Evolutionary conservation across 805 yeast species (phyloP), one percentile per base, ranked within the genome.

Genomic region (Schwanniomyces pseudopolymorphus): DNA sequence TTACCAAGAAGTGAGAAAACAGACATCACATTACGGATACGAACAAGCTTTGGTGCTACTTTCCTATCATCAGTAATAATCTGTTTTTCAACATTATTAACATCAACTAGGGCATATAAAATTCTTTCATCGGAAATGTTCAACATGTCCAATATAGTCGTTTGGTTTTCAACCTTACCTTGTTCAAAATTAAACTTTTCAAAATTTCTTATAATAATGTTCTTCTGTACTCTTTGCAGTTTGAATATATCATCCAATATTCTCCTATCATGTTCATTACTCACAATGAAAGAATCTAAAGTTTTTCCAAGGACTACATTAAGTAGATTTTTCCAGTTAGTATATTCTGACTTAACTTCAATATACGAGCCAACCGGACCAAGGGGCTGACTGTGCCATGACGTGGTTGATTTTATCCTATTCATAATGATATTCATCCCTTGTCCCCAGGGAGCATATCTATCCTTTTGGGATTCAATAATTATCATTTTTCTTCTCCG

Each of bases 351-450:
- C 56, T 81, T 85, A 11, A 92, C 69, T 4, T 78, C 70, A 2
- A 89, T 70, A 48, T 68, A 67, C 3, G 72, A 53, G 1, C 96
- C 97, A 2, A 92, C 51, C 0, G 99, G 99, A 0, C 98, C 98
- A 14, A 85, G 63, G 0, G 96, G 96, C 28, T 57, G 58, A 2
- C 62, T 55, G 14, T 72, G 74, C 73, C 75, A 72, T 5, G 45
- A 40, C 11, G 68, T 67, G 17, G 53, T 47, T 2, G 60, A 54
- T 22, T 64, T 52, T 5, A 84, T 76, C 4, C 69, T 78, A 3
- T 58, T 52, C 20, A 83, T 54, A 5, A 84, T 58, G 2, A 47
- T 41, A 7, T 63, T 64, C 59, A 82, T 75, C 5, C 68, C 65
- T 1, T 50, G 50, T 6, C 84, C 85, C 72, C 81, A 85, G 1